Evolutionary conservation across 164 flowering plant genomes (phyloP).

Genomic region (Echeveria elegans): DNA sequence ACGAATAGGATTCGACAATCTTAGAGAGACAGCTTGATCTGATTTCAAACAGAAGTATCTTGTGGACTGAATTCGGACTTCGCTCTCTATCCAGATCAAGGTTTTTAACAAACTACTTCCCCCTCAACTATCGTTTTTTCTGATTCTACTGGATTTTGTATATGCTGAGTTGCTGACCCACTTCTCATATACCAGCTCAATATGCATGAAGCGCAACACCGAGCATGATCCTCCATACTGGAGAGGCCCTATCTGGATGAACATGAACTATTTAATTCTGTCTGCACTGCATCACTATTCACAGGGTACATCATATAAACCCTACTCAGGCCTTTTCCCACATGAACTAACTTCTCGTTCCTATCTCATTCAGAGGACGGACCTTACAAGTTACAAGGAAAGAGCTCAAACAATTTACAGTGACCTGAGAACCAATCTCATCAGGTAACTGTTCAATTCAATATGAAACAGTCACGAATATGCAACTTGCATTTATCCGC

Average conservation of each 20-base stretch:
- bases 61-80: conserved; percentile 86
- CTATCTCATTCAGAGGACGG: conserved; percentile 27
- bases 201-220: conserved; percentile 94
- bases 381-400: conserved; percentile 34
- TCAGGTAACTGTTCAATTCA: conserved; percentile 37
- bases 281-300: conserved; percentile 81
- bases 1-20: conserved; percentile 59
- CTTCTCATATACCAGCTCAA: conserved; percentile 34
- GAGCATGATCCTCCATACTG: conserved; percentile 96
- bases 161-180: conserved; percentile 4
- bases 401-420: conserved; percentile 43
- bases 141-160: neutral
- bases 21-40: conserved; percentile 81
- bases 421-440: conserved; percentile 65
- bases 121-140: neutral
- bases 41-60: conserved; percentile 64
- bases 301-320: conserved; percentile 31
- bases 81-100: conserved; percentile 89
- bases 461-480: neutral
- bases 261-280: conserved; percentile 92
- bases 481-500: neutral
- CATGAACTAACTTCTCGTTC: neutral
- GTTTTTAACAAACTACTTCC: conserved; percentile 19
- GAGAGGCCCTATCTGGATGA: conserved; percentile 98
- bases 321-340: neutral